phyloP scores from a whole-genome alignment of 768 basidiomycete species.

The Lactarius indigo region DNA sequence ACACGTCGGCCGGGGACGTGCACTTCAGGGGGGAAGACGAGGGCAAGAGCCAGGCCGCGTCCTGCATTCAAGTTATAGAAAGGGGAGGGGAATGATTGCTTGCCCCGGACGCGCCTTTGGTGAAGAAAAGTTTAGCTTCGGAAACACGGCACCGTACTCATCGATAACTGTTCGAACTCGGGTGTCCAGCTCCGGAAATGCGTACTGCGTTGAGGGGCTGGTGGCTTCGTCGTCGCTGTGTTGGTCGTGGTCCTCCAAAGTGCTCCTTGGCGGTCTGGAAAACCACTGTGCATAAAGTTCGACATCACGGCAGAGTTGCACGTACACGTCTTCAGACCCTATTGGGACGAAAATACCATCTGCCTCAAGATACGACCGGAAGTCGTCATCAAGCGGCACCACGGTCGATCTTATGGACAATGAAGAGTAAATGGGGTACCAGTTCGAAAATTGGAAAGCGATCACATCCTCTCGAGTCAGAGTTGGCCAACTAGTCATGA shows the following conservation, averaged over 20 bases:
- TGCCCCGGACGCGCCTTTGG: slow-evolving; percentile 58
- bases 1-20: slow-evolving; percentile 84
- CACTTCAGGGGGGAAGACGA: slow-evolving; percentile 83
- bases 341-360: slow-evolving; percentile 83
- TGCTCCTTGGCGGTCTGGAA: slow-evolving; percentile 48
- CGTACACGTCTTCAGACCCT: slow-evolving; percentile 75
- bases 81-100: background rate
- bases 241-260: slow-evolving; percentile 46
- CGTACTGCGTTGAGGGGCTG: slow-evolving; percentile 38
- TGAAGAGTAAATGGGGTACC: slow-evolving; percentile 70
- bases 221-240: slow-evolving; percentile 40
- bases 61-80: slow-evolving; percentile 43
- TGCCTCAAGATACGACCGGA: slow-evolving; percentile 70
- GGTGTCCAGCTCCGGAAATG: slow-evolving; percentile 81
- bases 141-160: slow-evolving; percentile 81
- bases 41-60: slow-evolving; percentile 89
- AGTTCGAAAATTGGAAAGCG: slow-evolving; percentile 78
- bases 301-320: slow-evolving; percentile 21
- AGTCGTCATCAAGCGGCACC: slow-evolving; percentile 62
- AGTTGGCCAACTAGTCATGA: slow-evolving; percentile 45
- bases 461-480: slow-evolving; percentile 52
- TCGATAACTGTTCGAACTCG: slow-evolving; percentile 62
- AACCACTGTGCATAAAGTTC: background rate
- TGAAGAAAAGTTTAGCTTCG: slow-evolving; percentile 95
- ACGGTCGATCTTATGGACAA: slow-evolving; percentile 70